Evolutionary conservation across 2,329 filamentous ascomycete genomes (phyloP).

Genomic region (Thelonectria blattea): DNA sequence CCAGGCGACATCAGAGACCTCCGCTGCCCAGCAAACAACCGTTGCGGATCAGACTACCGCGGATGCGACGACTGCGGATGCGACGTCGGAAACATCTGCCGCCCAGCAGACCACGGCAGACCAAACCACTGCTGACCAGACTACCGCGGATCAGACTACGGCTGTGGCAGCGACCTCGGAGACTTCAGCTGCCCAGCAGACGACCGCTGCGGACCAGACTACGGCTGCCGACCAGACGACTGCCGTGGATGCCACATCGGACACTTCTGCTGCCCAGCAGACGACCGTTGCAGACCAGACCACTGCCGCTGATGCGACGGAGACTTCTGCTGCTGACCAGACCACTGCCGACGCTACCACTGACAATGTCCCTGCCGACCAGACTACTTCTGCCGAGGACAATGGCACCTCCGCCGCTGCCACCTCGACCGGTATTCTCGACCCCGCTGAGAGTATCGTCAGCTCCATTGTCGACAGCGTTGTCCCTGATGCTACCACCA

Average conservation of each 20-base stretch:
- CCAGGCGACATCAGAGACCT: background rate
- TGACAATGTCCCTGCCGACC: background rate
- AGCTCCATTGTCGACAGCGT: background rate
- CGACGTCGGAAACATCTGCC: background rate
- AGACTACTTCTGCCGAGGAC: conserved; percentile 6
- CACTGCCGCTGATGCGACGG: background rate
- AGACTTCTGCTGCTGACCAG: background rate
- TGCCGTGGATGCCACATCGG: background rate
- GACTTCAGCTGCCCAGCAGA: background rate
- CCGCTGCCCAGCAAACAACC: background rate
- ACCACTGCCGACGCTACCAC: background rate
- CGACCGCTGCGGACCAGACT: background rate
- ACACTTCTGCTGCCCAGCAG: background rate
- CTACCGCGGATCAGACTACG: background rate
- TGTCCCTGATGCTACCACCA: background rate
- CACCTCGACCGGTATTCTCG: background rate
- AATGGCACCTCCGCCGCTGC: background rate
- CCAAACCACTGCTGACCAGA: background rate
- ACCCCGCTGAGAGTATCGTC: background rate
- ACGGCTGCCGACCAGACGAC: background rate
- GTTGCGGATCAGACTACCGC: background rate
- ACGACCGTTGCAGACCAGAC: too few species aligned
- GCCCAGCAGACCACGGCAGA: background rate
- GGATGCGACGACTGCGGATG: too few species aligned
- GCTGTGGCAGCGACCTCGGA: background rate